A percentile compares a stretch with the other conserved stretches of the same genome.
phyloP scores from a whole-genome alignment of 768 basidiomycete species.

The Psilocybe cubensis region DNA sequence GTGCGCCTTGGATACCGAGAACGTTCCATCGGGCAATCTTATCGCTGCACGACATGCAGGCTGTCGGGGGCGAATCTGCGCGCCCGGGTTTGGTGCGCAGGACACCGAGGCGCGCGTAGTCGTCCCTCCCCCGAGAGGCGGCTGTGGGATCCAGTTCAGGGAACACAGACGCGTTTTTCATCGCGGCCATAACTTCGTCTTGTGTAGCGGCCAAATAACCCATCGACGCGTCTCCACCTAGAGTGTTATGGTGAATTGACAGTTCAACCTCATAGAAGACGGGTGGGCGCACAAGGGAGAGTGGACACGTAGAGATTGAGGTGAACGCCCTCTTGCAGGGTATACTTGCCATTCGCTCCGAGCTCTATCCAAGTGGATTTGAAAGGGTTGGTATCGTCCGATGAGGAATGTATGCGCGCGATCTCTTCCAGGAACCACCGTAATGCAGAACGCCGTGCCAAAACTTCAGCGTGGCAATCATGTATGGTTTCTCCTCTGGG shows the following conservation, averaged over 20 bases:
- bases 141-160: conserved; percentile 35
- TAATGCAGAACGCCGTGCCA: conserved; percentile 80
- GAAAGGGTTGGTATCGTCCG: conserved; percentile 12
- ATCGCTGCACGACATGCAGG: conserved; percentile 93
- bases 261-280: neutral
- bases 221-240: conserved; percentile 92
- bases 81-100: conserved; percentile 94
- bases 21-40: conserved; percentile 90
- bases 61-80: conserved; percentile 82
- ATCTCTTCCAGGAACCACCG: conserved; percentile 84
- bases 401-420: conserved; percentile 30
- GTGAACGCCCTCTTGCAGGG: conserved; percentile 47
- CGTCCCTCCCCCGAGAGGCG: conserved; percentile 76
- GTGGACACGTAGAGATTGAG: conserved; percentile 76
- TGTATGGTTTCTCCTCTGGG: conserved; percentile 77
- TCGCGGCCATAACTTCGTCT: conserved; percentile 68
- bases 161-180: conserved; percentile 57
- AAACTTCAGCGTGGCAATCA: conserved; percentile 90
- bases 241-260: neutral
- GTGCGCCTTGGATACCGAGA: conserved; percentile 84
- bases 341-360: conserved; percentile 42
- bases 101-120: conserved; percentile 74
- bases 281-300: conserved; percentile 47
- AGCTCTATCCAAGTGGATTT: conserved; percentile 55
- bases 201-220: conserved; percentile 76